Percentiles rank a stretch among this genome's conserved stretches.
Evolutionary conservation across 495 filamentous ascomycete species (phyloP).

Genomic region (Aspergillus bertholletiae): DNA sequence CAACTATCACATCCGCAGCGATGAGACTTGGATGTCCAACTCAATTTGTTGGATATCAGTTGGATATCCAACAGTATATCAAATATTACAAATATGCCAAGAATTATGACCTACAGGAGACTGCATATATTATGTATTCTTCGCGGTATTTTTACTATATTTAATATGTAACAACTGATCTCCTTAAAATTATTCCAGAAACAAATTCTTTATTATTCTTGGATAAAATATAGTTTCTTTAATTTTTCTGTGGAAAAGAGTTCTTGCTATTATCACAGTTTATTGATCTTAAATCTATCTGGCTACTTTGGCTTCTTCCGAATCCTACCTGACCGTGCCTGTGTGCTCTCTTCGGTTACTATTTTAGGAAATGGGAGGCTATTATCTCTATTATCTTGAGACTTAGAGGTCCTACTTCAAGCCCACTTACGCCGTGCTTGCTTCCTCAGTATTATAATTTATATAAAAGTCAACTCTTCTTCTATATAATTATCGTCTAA

Average conservation of each 20-base stretch:
- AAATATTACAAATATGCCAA: not conserved
- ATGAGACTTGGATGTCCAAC: not conserved
- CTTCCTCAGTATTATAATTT: not conserved
- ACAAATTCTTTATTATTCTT: not conserved
- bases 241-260: not conserved
- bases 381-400: not conserved
- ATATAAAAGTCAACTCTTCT: too few species aligned
- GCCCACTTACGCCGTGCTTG: not conserved
- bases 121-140: not conserved
- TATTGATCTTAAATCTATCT: not conserved
- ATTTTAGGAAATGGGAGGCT: not conserved
- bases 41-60: not conserved
- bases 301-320: not conserved
- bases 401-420: not conserved
- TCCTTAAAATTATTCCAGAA: not conserved
- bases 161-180: not conserved
- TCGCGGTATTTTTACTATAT: not conserved
- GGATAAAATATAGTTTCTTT: not conserved
- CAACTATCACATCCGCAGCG: not conserved
- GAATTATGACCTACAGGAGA: not conserved
- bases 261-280: not conserved
- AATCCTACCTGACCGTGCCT: not conserved
- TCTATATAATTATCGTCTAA: not conserved
- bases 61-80: not conserved
- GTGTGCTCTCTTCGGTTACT: not conserved